Conservation (phyloP, 2,329 filamentous ascomycete species). For the Trichoderma sp. region DNA sequence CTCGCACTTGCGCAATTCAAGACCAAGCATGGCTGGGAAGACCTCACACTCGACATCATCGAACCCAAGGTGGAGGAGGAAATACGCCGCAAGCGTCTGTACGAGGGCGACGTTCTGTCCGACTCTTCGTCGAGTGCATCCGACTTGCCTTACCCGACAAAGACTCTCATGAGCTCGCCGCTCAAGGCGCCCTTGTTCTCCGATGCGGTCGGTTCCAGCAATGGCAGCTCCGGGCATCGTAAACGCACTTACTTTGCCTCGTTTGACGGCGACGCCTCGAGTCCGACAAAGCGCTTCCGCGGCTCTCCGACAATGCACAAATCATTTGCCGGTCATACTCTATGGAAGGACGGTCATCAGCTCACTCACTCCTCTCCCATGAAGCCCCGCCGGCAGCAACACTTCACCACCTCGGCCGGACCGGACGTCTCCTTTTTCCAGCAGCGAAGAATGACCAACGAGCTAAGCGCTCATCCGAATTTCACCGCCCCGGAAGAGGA, state of each 20-base stretch:
- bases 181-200: constrained; percentile 83
- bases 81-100: constrained; percentile 70
- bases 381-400: constrained; percentile 71
- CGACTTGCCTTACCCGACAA: constrained; percentile 69
- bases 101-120: constrained; percentile 73
- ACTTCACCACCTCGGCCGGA: constrained; percentile 71
- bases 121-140: constrained; percentile 86
- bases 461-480: constrained; percentile 57
- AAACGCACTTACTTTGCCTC: constrained; percentile 64
- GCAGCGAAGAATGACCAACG: constrained; percentile 66
- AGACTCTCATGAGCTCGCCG: constrained; percentile 78
- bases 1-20: constrained; percentile 96
- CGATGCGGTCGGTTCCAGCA: constrained; percentile 73
- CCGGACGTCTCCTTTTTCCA: constrained; percentile 80
- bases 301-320: constrained; percentile 60
- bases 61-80: constrained; percentile 82
- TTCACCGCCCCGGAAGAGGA: constrained; percentile 71
- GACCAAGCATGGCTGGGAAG: constrained; percentile 92
- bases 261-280: constrained; percentile 58
- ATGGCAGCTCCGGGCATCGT: constrained; percentile 64
- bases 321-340: constrained; percentile 56
- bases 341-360: constrained; percentile 74
- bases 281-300: constrained; percentile 70
- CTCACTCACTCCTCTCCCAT: constrained; percentile 85
- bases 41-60: constrained; percentile 81